Conservation (phyloP, 2,329 filamentous ascomycete genomes). For the Neocucurbitaria cava region DNA sequence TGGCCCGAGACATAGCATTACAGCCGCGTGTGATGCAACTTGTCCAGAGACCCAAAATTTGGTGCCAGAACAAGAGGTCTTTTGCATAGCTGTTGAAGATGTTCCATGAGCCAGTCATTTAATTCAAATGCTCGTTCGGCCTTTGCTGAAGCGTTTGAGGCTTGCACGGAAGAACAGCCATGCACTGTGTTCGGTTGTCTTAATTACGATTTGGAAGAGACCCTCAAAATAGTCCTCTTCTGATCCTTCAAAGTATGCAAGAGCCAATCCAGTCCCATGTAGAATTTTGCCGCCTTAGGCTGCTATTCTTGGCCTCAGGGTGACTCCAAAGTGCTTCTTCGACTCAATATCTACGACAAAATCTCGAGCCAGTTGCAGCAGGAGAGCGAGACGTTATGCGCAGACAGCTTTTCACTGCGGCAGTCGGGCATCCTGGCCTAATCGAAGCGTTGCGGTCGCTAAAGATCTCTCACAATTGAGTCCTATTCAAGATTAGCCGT, state of each 20-base stretch:
- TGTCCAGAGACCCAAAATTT: slow-evolving; percentile 15
- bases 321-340: no score
- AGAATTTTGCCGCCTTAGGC: slow-evolving; percentile 55
- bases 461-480: no score
- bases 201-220: slow-evolving; percentile 47
- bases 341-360: no score
- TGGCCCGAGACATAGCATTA: slow-evolving; percentile 12
- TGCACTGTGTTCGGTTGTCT: slow-evolving; percentile 11
- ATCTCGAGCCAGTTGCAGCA: background rate
- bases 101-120: no score
- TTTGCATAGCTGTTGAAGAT: slow-evolving; percentile 12
- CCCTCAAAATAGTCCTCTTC: slow-evolving; percentile 52
- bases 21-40: slow-evolving; percentile 11
- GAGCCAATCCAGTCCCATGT: slow-evolving; percentile 51
- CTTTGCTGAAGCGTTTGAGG: slow-evolving; percentile 23
- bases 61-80: slow-evolving; percentile 15
- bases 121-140: slow-evolving; percentile 6
- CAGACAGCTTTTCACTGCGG: background rate
- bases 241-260: slow-evolving; percentile 50
- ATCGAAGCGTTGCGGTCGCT: background rate
- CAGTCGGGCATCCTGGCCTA: background rate
- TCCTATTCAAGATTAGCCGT: background rate
- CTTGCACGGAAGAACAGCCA: slow-evolving; percentile 33
- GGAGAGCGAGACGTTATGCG: background rate
- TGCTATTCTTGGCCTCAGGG: slow-evolving; percentile 44